Base-by-base conservation (phyloP, 805 yeast species). In the Hanseniaspora nectarophila region DNA sequence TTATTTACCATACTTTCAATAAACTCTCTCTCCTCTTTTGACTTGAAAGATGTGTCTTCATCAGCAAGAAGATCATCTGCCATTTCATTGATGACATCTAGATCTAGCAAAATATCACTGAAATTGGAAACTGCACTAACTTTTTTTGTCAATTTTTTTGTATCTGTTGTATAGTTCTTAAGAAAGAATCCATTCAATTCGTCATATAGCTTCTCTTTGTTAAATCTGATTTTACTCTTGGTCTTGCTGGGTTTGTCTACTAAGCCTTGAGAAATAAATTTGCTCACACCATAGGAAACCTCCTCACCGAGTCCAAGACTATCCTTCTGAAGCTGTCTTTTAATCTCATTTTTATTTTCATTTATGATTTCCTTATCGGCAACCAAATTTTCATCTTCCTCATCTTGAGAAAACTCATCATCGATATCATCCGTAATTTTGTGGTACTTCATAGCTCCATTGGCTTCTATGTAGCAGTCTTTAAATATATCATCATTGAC, bases 381-480 rank as follows among this genome's bases (percentile, higher is more conserved):
- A 5, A 13, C 3, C 7, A 31, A 31, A n/a, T 31, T 31, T 2
- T 15, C 45, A 15, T 47, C 21, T 5, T 29, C 45, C 8, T 42
- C 46, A 24, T 43, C 46, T 26, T 24, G 24, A 15, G 15, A 26
- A 13, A 21, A 13, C 24, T 40, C 34, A 10, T 16, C 26, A 1
- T 32, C 10, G 3, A 20, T 18, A 29, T 42, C 34, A 9, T 40
- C 43, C 6, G 45, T 49, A 13, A 49, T 33, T 20, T 15, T 18
- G 29, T 49, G 53, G 21, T 42, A 49, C 31, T 40, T 49, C 12
- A 49, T 24, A 34, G 18, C 20, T 2, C 53, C 53, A 16, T 49
- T 49, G 15, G 28, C 37, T 32, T 49, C 46, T 8, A 49, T 49
- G 35, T 49, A 49, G 23, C 53, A 49, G 15, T 49, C 44, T 13